Evolutionary conservation across 305 asterid species (phyloP).

Genomic region (Solanum aculeatissimum): DNA sequence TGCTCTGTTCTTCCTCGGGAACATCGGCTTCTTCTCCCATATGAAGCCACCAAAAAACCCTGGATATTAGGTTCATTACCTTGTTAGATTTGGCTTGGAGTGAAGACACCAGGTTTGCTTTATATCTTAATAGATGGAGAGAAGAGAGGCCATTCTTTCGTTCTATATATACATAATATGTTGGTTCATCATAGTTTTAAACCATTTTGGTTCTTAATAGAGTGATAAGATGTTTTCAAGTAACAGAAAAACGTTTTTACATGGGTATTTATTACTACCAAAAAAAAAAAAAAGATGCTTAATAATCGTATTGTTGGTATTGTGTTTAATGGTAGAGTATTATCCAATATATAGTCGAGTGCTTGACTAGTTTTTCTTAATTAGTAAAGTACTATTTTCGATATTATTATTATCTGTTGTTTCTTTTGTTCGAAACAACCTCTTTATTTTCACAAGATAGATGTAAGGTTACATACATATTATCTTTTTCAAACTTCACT

Average conservation of each 20-base stretch:
- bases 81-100: conserved; percentile 2
- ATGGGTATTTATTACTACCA: neutral
- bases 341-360: neutral
- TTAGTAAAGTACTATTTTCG: neutral
- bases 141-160: neutral
- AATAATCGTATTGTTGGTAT: neutral
- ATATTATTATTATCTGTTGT: neutral
- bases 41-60: conserved; percentile 14
- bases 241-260: neutral
- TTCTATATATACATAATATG: neutral
- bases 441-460: neutral
- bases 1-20: conserved; percentile 53
- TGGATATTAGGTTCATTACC: neutral
- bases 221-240: neutral
- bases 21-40: conserved; percentile 45
- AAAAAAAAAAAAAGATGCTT: neutral
- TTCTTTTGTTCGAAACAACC: neutral
- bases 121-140: neutral
- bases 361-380: neutral
- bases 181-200: neutral
- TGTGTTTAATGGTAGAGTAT: neutral
- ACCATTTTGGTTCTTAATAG: neutral
- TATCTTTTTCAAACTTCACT: neutral
- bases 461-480: neutral
- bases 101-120: neutral